A percentile compares a stretch with the other conserved stretches of the same genome.
phyloP scores from a whole-genome alignment of 2,329 filamentous ascomycete genomes.

The Alternaria ethzedia region DNA sequence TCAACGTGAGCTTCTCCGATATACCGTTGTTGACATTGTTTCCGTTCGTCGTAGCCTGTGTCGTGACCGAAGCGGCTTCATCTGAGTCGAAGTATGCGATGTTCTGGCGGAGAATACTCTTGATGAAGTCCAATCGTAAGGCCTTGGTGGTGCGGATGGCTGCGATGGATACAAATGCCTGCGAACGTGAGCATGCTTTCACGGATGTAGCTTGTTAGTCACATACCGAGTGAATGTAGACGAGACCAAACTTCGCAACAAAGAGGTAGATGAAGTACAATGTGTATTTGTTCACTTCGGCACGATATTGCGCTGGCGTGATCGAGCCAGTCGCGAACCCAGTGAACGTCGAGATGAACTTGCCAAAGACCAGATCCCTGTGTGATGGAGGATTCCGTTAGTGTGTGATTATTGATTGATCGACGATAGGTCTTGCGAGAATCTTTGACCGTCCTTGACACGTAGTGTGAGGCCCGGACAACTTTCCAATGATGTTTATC shows the following conservation, averaged over 20 bases:
- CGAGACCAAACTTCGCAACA: slow-evolving; percentile 67
- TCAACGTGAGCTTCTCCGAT: slow-evolving; percentile 51
- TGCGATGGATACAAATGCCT: slow-evolving; percentile 55
- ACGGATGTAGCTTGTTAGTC: not conserved
- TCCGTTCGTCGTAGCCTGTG: slow-evolving; percentile 90
- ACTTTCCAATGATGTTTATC: not conserved
- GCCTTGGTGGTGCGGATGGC: slow-evolving; percentile 60
- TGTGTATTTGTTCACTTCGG: slow-evolving; percentile 47
- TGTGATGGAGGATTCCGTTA: not conserved
- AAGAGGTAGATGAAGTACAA: slow-evolving; percentile 76
- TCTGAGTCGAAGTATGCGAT: slow-evolving; percentile 71
- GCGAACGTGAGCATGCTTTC: slow-evolving; percentile 9
- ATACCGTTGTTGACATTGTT: slow-evolving; percentile 94
- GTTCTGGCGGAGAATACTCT: slow-evolving; percentile 62
- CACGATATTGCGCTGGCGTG: slow-evolving; percentile 45
- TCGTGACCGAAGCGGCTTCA: slow-evolving; percentile 91
- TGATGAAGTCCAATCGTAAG: slow-evolving; percentile 67
- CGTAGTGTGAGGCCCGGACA: too few species aligned
- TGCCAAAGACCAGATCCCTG: slow-evolving; percentile 58
- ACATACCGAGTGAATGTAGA: slow-evolving; percentile 55
- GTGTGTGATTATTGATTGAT: not conserved
- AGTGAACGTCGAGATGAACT: slow-evolving; percentile 56
- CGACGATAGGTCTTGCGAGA: not conserved
- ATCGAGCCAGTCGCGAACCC: slow-evolving; percentile 47
- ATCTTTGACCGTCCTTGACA: too few species aligned